Evolutionary conservation across 2,329 filamentous ascomycete species (phyloP).

Genomic region (Domatiomyces globalis): DNA sequence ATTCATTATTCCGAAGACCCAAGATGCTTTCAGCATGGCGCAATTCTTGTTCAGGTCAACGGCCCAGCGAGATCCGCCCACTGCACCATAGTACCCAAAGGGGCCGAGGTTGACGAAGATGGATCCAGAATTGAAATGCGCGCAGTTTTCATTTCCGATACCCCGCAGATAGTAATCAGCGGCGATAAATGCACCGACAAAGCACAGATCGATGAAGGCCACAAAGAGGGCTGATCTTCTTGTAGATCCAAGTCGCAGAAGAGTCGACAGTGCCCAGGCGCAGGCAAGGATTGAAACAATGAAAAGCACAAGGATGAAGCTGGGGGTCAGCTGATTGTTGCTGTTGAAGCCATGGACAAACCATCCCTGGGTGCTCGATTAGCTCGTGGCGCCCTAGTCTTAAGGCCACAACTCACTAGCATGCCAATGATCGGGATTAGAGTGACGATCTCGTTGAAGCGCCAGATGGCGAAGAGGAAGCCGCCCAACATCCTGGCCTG

Average conservation of each 20-base stretch:
- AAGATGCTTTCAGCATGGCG: conserved; percentile 80
- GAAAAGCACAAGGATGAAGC: conserved; percentile 49
- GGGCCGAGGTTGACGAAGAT: conserved; percentile 49
- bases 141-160: conserved; percentile 49
- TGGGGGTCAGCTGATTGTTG: conserved; percentile 44
- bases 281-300: conserved; percentile 48
- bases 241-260: conserved; percentile 45
- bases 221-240: conserved; percentile 46
- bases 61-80: conserved; percentile 33
- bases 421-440: conserved; percentile 51
- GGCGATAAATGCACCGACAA: conserved; percentile 50
- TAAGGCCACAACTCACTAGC: conserved; percentile 28
- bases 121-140: conserved; percentile 37
- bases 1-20: conserved; percentile 84
- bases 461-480: conserved; percentile 48
- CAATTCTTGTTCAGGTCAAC: conserved; percentile 59
- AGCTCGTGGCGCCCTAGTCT: conserved; percentile 4
- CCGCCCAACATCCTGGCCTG: conserved; percentile 36
- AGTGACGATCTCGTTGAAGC: conserved; percentile 46
- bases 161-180: conserved; percentile 44
- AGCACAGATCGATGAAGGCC: conserved; percentile 46
- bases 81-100: conserved; percentile 40
- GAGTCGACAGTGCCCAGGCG: conserved; percentile 47
- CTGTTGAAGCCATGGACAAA: conserved; percentile 47
- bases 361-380: conserved; percentile 30